Conservation (phyloP, 108 stramenopile species). For the Pinguiococcus pyrenoidosus region DNA sequence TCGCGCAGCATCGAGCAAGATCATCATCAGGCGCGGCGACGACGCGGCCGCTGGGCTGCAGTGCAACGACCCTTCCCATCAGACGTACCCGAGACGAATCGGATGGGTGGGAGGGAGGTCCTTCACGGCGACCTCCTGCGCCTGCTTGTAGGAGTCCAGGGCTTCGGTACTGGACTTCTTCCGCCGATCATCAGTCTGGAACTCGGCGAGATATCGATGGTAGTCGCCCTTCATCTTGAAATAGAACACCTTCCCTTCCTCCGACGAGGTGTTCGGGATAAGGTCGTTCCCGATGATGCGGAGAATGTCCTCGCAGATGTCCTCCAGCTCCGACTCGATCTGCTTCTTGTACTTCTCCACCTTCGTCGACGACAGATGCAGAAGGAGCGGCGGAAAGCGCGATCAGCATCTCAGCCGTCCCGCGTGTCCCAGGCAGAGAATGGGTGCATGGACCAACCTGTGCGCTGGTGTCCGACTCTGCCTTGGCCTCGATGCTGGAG, state of each 20-base stretch:
- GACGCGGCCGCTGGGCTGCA: too few relatives aligned
- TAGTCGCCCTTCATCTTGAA: constrained; percentile 99
- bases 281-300: constrained; percentile 88
- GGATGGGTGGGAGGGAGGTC: constrained; percentile 98
- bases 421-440: not conserved
- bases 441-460: constrained; percentile 3
- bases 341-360: constrained; percentile 94
- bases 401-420: not conserved
- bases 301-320: constrained; percentile 96
- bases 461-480: too few relatives aligned
- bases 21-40: too few relatives aligned
- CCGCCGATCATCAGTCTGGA: constrained; percentile 36
- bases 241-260: constrained; percentile 99
- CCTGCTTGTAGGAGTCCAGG: constrained; percentile 92
- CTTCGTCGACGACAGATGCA: not conserved
- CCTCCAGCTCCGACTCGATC: constrained; percentile 71
- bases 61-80: too few relatives aligned
- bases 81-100: constrained; percentile 99
- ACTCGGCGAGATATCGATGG: constrained; percentile 69
- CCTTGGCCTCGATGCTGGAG: constrained; percentile 97
- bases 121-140: constrained; percentile 77
- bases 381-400: not conserved
- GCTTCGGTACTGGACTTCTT: constrained; percentile 68
- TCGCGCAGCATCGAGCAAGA: too few relatives aligned
- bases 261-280: constrained; percentile 90